These are phyloP conservation scores for Apiospora saccharicola DNA, from an alignment of 2,329 filamentous ascomycete species.

Conservation along the genomic window DNA sequence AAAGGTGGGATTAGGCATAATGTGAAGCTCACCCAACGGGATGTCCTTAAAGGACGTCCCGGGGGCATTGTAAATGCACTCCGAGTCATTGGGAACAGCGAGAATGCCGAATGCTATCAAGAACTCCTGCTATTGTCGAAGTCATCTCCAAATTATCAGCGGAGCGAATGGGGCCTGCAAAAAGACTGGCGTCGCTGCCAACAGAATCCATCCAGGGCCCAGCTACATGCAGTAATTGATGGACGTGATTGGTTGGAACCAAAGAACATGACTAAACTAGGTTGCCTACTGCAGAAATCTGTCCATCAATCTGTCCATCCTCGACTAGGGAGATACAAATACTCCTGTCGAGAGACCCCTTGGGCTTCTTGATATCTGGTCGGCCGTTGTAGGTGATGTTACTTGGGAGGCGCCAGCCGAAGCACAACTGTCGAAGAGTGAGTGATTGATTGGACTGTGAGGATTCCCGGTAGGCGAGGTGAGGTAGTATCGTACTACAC, in stretches of 20 bases:
- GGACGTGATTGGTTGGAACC: background rate
- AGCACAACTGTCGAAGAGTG: background rate
- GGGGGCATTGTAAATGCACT: background rate
- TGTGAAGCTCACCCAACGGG: background rate
- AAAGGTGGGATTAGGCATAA: background rate
- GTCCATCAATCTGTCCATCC: background rate
- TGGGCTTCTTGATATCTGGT: background rate
- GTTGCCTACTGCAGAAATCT: conserved; percentile 9
- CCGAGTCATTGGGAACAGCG: background rate
- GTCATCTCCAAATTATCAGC: background rate
- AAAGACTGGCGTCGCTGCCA: conserved; percentile 13
- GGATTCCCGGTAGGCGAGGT: background rate
- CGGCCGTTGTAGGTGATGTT: background rate
- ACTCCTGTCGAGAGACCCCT: background rate
- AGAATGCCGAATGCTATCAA: background rate
- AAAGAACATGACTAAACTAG: conserved; percentile 6
- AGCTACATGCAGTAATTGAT: background rate
- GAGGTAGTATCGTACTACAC: background rate
- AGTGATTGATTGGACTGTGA: background rate
- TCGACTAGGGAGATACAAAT: background rate
- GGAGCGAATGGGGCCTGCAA: background rate
- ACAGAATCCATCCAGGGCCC: background rate
- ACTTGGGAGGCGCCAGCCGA: background rate
- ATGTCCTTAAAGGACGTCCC: background rate
- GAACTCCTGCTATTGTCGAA: background rate